Conservation (phyloP, 495 filamentous ascomycete genomes). For the Neurospora sp. region DNA sequence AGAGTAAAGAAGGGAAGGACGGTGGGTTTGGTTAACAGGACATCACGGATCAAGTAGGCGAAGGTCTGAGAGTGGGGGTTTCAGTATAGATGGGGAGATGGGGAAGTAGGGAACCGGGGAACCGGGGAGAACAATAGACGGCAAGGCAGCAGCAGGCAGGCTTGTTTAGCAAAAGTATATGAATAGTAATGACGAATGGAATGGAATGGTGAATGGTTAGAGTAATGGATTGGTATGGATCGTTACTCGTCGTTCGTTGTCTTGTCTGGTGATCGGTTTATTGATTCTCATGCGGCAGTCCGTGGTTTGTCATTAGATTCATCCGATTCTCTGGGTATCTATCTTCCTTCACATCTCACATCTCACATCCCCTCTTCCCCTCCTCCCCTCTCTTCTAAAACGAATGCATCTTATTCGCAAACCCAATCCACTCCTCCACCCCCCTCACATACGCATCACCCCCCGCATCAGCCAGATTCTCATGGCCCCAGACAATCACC, state of each 20-base stretch:
- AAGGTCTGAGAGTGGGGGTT: neutral
- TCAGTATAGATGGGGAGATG: neutral
- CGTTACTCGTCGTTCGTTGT: neutral
- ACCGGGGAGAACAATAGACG: neutral
- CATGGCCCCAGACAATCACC: constrained; percentile 77
- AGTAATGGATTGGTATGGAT: neutral
- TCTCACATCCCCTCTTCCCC: too few species aligned
- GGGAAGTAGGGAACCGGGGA: neutral
- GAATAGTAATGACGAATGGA: neutral
- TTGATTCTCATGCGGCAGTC: neutral
- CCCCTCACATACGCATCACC: constrained; percentile 49
- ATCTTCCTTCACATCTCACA: too few species aligned
- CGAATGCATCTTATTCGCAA: constrained; percentile 49
- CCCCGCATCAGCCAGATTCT: constrained; percentile 34
- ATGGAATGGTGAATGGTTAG: neutral
- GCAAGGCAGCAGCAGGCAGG: neutral
- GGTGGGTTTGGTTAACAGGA: neutral
- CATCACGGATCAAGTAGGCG: too few species aligned
- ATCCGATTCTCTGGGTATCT: neutral
- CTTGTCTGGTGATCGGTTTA: neutral
- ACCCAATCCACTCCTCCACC: constrained; percentile 74
- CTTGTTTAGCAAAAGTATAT: neutral
- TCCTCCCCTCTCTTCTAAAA: constrained; percentile 1
- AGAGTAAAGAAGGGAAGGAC: neutral
- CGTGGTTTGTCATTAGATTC: neutral